Conservation (phyloP, 495 filamentous ascomycete genomes). For the Podospora tetraspora region DNA sequence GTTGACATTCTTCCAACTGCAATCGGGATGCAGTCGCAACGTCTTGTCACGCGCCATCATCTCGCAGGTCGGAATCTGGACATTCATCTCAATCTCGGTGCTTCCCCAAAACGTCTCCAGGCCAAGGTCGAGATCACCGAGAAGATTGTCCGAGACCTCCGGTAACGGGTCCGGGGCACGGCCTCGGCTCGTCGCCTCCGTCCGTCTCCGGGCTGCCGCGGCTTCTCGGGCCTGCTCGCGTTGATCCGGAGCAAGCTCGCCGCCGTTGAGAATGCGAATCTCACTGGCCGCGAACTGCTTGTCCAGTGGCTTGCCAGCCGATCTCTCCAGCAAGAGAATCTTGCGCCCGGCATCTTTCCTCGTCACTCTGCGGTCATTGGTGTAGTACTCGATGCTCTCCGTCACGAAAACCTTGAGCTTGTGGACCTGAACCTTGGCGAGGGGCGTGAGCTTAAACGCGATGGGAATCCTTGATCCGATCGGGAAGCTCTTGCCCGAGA, state of each 20-base stretch:
- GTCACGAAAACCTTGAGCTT: conserved; percentile 93
- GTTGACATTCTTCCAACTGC: conserved; percentile 92
- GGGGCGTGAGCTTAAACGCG: conserved; percentile 91
- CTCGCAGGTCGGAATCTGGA: conserved; percentile 88
- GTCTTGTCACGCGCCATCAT: conserved; percentile 75
- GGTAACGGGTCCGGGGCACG: conserved; percentile 38
- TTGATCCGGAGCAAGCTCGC: conserved; percentile 54
- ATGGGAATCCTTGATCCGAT: conserved; percentile 90
- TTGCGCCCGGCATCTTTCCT: conserved; percentile 81
- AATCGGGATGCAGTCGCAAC: conserved; percentile 81
- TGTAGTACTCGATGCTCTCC: conserved; percentile 92
- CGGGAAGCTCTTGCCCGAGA: conserved; percentile 97
- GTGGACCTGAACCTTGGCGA: conserved; percentile 95
- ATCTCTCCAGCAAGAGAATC: conserved; percentile 84
- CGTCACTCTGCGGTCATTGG: conserved; percentile 78
- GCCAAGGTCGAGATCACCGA: conserved; percentile 70
- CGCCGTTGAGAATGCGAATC: conserved; percentile 72
- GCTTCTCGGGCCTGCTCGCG: conserved; percentile 38
- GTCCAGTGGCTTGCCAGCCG: conserved; percentile 70
- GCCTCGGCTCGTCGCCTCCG: conserved; percentile 33
- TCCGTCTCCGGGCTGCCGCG: conserved; percentile 36
- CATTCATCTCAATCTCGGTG: conserved; percentile 96
- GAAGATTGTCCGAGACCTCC: conserved; percentile 58
- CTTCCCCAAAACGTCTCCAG: conserved; percentile 65
- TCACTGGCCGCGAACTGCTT: conserved; percentile 77